phyloP scores from a whole-genome alignment of 805 yeast species.

The Spathaspora sp. region DNA sequence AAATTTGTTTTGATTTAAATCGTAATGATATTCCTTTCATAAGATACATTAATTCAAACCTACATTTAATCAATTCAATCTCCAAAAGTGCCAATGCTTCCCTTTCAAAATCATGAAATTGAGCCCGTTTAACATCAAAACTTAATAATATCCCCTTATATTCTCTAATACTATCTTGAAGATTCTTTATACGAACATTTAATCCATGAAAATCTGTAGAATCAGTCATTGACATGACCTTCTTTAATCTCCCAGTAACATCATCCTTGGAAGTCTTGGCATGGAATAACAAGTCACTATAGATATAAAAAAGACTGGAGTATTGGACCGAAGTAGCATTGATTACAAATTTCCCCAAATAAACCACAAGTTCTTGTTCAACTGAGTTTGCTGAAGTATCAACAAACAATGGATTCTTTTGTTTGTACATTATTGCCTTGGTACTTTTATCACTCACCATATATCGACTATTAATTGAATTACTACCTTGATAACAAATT shows the following conservation, averaged over 20 bases:
- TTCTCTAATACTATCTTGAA: slow-evolving; percentile 29
- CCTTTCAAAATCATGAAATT: slow-evolving; percentile 16
- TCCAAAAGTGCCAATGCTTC: slow-evolving; percentile 20
- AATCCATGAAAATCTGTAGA: slow-evolving; percentile 32
- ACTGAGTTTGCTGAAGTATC: slow-evolving; percentile 9
- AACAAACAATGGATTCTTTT: slow-evolving; percentile 49
- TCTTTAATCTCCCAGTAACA: slow-evolving; percentile 37
- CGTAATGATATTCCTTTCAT: slow-evolving; percentile 27
- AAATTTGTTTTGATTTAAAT: slow-evolving; percentile 16
- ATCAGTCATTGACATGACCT: slow-evolving; percentile 34
- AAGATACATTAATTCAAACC: slow-evolving; percentile 30
- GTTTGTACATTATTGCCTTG: slow-evolving; percentile 42
- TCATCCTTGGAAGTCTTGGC: slow-evolving; percentile 22
- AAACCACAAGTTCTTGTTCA: slow-evolving; percentile 27
- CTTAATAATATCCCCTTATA: slow-evolving; percentile 34
- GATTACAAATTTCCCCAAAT: slow-evolving; percentile 35
- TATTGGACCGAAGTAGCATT: slow-evolving; percentile 38
- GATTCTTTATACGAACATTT: slow-evolving; percentile 22
- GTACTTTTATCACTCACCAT: slow-evolving; percentile 33
- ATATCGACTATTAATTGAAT: slow-evolving; percentile 18
- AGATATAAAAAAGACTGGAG: slow-evolving; percentile 29
- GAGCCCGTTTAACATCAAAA: slow-evolving; percentile 31
- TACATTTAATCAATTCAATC: slow-evolving; percentile 29
- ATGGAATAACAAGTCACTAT: slow-evolving; percentile 33
- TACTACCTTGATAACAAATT: slow-evolving; percentile 49